A percentile compares a stretch with the other conserved stretches of the same genome.
Evolutionary conservation across 2,329 filamentous ascomycete genomes (phyloP).

Genomic region (Helotiales sp.): DNA sequence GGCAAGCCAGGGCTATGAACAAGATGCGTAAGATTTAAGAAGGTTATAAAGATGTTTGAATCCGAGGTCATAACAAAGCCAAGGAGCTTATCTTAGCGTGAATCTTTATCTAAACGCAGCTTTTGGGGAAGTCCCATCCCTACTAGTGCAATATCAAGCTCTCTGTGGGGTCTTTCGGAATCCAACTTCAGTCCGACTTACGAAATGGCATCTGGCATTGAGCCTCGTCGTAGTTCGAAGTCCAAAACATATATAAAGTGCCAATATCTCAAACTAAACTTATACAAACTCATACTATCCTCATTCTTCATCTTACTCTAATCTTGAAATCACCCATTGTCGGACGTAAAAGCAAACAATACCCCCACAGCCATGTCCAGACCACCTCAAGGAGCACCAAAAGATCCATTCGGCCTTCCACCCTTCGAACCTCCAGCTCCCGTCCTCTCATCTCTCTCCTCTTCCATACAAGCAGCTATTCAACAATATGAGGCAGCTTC

Average conservation of each 20-base stretch:
- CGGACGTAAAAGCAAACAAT: background rate
- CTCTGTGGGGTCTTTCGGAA: background rate
- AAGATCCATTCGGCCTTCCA: slow-evolving; percentile 1
- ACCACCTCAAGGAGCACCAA: background rate
- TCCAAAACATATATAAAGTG: background rate
- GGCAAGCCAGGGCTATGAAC: no score
- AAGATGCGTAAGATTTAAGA: no score
- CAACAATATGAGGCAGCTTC: slow-evolving; percentile 5
- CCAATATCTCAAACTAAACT: no score
- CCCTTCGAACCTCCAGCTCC: slow-evolving; percentile 6
- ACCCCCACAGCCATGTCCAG: background rate
- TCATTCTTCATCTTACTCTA: background rate
- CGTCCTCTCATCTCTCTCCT: background rate
- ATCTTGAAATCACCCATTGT: background rate
- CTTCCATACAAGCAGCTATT: slow-evolving; percentile 5
- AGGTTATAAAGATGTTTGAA: no score
- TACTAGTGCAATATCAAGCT: background rate
- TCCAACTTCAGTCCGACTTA: background rate
- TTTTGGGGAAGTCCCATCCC: background rate
- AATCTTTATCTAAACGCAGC: no score
- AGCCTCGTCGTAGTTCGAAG: background rate
- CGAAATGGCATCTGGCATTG: background rate
- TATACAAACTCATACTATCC: background rate
- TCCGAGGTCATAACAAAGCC: no score
- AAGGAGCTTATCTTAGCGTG: no score